Conservation (phyloP, 371 early-diverging fungal species). For the Syncephalastrum sp. region DNA sequence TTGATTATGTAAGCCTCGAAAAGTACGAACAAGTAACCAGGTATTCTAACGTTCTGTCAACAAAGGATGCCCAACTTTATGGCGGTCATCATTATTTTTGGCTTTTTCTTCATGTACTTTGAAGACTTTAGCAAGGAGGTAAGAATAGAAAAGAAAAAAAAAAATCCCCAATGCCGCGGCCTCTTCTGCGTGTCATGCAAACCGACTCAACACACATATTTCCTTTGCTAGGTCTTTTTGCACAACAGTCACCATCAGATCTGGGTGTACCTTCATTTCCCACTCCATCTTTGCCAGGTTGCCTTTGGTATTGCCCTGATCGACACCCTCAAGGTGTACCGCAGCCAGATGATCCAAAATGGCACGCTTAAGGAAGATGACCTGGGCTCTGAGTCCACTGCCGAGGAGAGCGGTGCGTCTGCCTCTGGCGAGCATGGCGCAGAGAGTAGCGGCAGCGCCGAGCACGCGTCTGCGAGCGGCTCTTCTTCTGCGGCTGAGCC, state of each 20-base stretch:
- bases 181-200: not conserved
- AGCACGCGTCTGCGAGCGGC: not conserved
- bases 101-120: constrained; percentile 56
- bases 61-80: constrained; percentile 45
- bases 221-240: constrained; percentile 29
- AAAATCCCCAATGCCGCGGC: not conserved
- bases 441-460: not conserved
- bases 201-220: not conserved
- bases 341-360: constrained; percentile 26
- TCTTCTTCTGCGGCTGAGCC: not conserved
- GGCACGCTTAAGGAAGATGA: constrained; percentile 24
- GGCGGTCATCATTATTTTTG: constrained; percentile 52
- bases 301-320: constrained; percentile 51
- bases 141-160: constrained; percentile 1
- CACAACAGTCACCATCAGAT: constrained; percentile 50
- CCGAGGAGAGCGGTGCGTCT: constrained; percentile 6
- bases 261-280: constrained; percentile 61
- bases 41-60: not conserved
- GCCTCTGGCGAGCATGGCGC: constrained; percentile 3
- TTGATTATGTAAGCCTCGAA: constrained; percentile 31
- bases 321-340: constrained; percentile 42
- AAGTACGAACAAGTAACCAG: not conserved
- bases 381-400: not conserved
- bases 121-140: constrained; percentile 55
- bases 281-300: constrained; percentile 55